Evolutionary conservation across 2,329 filamentous ascomycete species (phyloP), one percentile per base, ranked within the genome.

Genomic region (Colletotrichum simmondsii): DNA sequence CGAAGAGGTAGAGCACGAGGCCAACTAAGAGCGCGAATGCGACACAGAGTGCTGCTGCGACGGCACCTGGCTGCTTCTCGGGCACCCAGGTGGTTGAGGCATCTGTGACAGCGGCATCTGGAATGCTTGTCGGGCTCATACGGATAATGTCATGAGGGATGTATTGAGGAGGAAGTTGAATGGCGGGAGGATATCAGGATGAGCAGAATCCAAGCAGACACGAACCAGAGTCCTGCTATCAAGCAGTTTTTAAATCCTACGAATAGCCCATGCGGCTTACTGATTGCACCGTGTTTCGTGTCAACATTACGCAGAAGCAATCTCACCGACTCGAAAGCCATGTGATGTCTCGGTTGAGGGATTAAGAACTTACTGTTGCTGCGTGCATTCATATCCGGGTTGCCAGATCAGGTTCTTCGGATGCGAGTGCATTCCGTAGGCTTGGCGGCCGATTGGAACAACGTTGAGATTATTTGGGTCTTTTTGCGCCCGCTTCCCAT

Each of bases 281-380:
- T 22, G 19, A 49, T 22, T 22, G 19, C 42, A 49, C 42, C 19
- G 19, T 22, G 5, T 10, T 49, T 22, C 19, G 42, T 22, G 7
- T 22, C 19, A 49, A 49, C 42, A 49, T 49, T 49, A 3, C 19
- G 7, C 42, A 49, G 8, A 19, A 2, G 2, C 8, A 49, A 10
- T 2, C 28, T 67, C 30, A 61, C 68, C 56, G 63, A 61, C 60
- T n/a, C 6, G 35, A 24, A 49, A 56, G 16, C 5, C 63, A 46
- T 49, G 56, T 61, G 26, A 56, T 56, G 46, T 61, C 46, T 61
- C 32, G 68, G 68, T 7, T 67, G 68, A 71, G 68, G 62, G 62
- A 71, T 67, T 67, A 66, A 71, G 28, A 2, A 14, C 28, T 19
- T 24, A 22, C n/a, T 62, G 37, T 42, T 42, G 37, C 37, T 42